Percentiles rank a stretch among this genome's conserved stretches.
phyloP scores from a whole-genome alignment of 2,329 filamentous ascomycete species.

The Cladorrhinum sp. region DNA sequence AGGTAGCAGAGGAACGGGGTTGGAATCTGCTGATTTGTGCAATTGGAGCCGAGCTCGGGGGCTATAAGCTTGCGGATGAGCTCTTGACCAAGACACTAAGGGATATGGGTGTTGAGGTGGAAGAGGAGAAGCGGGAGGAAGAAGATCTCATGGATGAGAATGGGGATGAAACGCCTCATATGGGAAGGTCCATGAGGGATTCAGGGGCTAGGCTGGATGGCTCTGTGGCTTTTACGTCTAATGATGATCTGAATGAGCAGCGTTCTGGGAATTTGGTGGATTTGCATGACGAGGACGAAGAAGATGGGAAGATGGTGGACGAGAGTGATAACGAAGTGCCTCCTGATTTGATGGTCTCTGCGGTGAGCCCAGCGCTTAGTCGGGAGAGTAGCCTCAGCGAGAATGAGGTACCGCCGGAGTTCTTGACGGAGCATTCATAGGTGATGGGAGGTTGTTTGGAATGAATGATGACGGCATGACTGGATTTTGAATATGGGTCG shows the following conservation, averaged over 20 bases:
- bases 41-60: conserved; percentile 60
- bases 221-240: background rate
- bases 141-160: conserved; percentile 7
- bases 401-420: conserved; percentile 51
- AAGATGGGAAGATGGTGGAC: conserved; percentile 19
- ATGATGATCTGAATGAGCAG: background rate
- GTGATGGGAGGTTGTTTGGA: no score
- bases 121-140: conserved; percentile 17
- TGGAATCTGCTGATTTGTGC: conserved; percentile 77
- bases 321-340: conserved; percentile 47
- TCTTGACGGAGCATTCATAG: conserved; percentile 44
- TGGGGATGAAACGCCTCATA: conserved; percentile 22
- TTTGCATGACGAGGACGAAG: conserved; percentile 31
- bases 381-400: conserved; percentile 34
- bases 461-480: no score
- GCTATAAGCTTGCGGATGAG: conserved; percentile 33
- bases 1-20: conserved; percentile 55
- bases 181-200: conserved; percentile 19
- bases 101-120: conserved; percentile 30
- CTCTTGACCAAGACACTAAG: conserved; percentile 33
- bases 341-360: conserved; percentile 50
- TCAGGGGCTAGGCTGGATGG: conserved; percentile 2
- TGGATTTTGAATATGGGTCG: no score
- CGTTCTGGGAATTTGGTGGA: conserved; percentile 32
- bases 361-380: conserved; percentile 25